Evolutionary conservation across 169 alveolate species (phyloP), one percentile per base, ranked within the genome.

Genomic region (Blepharisma undulans): DNA sequence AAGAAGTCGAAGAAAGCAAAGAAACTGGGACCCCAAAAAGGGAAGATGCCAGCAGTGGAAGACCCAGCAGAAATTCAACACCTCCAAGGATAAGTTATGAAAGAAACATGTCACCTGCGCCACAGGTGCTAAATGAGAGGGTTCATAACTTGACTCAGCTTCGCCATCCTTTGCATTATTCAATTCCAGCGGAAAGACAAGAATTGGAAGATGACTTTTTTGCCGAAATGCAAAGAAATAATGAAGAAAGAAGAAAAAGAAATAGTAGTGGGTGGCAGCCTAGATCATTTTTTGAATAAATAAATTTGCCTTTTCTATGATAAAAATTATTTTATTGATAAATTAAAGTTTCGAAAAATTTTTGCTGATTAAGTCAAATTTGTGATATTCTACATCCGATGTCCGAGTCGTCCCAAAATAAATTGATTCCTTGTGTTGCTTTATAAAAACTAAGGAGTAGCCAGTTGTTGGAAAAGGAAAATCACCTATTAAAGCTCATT

Each of bases 1-100:
- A 25, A 25, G 80, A 72, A 72, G 80, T 25, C 12, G 36, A 72
- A 25, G 80, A 72, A 72, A 29, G 33, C 29, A 29, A 72, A 72
- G 33, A 72, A 72, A 72, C 29, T 30, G 87, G 60, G 29, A 79
- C 87, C 7, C 87, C 87, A 30, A 79, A 79, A 32, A 27, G 87
- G 27, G 60, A 79, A 27, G 60, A 79, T 30, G 87, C 87, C 29
- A 29, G 80, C 33, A 72, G 80, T 6, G 80, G 80, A 22, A 74
- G 80, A 74, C 48, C 80, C 18, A 74, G 80, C 10, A 22, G 80
- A 22, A 74, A 29, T 29, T 25, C 48, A 22, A 74, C 80, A 25
- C 80, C 80, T 5, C 80, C 80, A 74, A 74, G 80, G 10, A 29
- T 22, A 14, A 29, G 36, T 18, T 74, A 74, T 74, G 80, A 74